phyloP scores from a whole-genome alignment of 192 early-diverging fungal genomes.

The Lobosporangium transversale region DNA sequence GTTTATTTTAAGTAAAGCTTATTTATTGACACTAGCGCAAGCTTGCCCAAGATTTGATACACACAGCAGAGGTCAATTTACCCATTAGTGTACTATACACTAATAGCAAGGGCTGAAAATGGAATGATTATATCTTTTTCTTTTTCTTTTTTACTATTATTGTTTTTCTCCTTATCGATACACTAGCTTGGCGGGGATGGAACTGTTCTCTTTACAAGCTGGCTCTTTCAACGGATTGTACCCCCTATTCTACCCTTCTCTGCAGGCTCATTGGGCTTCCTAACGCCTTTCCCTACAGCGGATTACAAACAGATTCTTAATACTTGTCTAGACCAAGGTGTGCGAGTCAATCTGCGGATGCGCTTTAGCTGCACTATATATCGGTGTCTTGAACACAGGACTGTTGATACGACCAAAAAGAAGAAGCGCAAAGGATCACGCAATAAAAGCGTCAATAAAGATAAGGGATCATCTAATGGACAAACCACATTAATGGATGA shows the following conservation, averaged over 20 bases:
- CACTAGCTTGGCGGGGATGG: conserved; percentile 91
- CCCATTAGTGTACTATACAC: too few relatives aligned
- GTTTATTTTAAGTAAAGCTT: too few relatives aligned
- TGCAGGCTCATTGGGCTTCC: conserved; percentile 93
- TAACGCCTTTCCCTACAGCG: conserved; percentile 87
- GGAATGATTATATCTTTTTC: too few relatives aligned
- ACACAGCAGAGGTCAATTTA: too few relatives aligned
- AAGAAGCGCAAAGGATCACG: conserved; percentile 54
- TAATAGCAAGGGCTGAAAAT: too few relatives aligned
- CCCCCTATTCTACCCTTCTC: conserved; percentile 96
- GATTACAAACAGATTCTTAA: conserved; percentile 67
- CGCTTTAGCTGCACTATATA: conserved; percentile 93
- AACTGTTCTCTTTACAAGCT: conserved; percentile 92
- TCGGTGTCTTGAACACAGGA: conserved; percentile 56
- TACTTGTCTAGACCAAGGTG: conserved; percentile 70
- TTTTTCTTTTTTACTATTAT: too few relatives aligned
- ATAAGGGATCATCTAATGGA: conserved; percentile 8
- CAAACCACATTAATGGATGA: conserved; percentile 10
- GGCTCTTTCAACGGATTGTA: conserved; percentile 87
- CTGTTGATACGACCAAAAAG: conserved; percentile 31
- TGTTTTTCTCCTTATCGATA: too few relatives aligned
- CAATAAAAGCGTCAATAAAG: conserved; percentile 23
- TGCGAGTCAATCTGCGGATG: conserved; percentile 90
- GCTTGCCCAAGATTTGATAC: too few relatives aligned
- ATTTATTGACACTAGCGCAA: too few relatives aligned